Base-by-base conservation (phyloP, 2,329 filamentous ascomycete species). In the Fusarium sp. region DNA sequence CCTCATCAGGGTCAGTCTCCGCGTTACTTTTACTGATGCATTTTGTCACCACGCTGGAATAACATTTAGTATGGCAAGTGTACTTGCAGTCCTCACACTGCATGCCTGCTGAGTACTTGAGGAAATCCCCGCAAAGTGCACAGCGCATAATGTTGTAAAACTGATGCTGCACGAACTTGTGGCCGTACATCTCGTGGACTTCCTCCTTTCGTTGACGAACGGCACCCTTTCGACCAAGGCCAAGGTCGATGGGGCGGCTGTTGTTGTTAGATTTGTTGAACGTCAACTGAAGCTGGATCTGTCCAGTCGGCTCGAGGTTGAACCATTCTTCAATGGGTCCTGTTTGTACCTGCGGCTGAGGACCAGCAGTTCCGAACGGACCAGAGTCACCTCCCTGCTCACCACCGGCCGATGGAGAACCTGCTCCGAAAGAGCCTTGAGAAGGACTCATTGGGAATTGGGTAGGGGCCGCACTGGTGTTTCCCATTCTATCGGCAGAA, bases 91-190 rank as follows among this genome's bases (percentile, higher is more conserved):
- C 96, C 71, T 97, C 93, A 81, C 96, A 99, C 83, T 99, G 96
- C 95, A 99, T 99, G 67, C 96, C 96, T 23, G 96, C 93, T 50
- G 95, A 97, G 79, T 98, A 98, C 79, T 98, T 99, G 82, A 99
- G 91, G 77, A 99, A 98, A 73, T 99, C 96, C 64, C 94, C 96
- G 79, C 96, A 99, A 37, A 98, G 89, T 16, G 96, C 96, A 81
- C 96, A 99, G 67, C 96, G 95, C 96, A 99, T 99, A 78, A 99
- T 98, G 86, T 98, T 99, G 90, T 98, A 99, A 81, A 99, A 99
- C 80, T 98, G 96, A 79, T 98, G 94, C 77, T 96, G 93, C 58
- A 98, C 91, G 78, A 99, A 99, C 83, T 98, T 99, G 90, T 99
- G 96, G 50, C 96, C 96, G 79, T 97, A 98, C 85, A 98, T 97